These are phyloP conservation scores for Cinchona pubescens DNA, from an alignment of 257 asterid genomes.

Conservation along the genomic window DNA sequence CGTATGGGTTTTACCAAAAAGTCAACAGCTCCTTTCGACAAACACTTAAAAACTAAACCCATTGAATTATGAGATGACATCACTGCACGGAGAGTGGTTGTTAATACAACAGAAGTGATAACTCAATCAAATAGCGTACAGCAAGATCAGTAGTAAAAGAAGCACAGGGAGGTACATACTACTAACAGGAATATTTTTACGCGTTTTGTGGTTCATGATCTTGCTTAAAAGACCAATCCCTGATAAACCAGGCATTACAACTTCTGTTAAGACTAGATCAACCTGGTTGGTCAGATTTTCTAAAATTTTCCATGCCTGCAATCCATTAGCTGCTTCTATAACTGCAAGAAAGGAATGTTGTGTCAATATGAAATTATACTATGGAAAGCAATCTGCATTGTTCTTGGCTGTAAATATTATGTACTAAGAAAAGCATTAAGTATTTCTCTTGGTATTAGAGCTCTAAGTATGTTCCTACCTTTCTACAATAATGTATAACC, in stretches of 20 bases:
- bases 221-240: slow-evolving; percentile 77
- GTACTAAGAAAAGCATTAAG: neutral
- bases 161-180: slow-evolving; percentile 48
- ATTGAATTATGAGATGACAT: slow-evolving; percentile 93
- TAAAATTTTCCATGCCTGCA: slow-evolving; percentile 84
- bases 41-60: slow-evolving; percentile 85
- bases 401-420: neutral
- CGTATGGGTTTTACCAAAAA: slow-evolving; percentile 90
- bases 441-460: neutral
- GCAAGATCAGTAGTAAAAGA: neutral
- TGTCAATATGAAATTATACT: neutral
- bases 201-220: slow-evolving; percentile 78
- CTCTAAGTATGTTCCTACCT: too few species aligned
- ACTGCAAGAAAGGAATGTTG: slow-evolving; percentile 43
- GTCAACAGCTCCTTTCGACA: slow-evolving; percentile 96
- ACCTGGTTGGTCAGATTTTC: slow-evolving; percentile 68
- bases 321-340: slow-evolving; percentile 70
- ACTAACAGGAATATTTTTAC: slow-evolving; percentile 79
- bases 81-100: slow-evolving; percentile 55
- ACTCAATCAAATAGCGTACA: neutral
- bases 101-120: slow-evolving; percentile 19
- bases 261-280: slow-evolving; percentile 80
- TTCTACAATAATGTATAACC: neutral
- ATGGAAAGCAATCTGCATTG: neutral
- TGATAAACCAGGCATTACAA: slow-evolving; percentile 69